phyloP scores from a whole-genome alignment of 306 rosid genomes.

The Cotoneaster glaucophyllus region DNA sequence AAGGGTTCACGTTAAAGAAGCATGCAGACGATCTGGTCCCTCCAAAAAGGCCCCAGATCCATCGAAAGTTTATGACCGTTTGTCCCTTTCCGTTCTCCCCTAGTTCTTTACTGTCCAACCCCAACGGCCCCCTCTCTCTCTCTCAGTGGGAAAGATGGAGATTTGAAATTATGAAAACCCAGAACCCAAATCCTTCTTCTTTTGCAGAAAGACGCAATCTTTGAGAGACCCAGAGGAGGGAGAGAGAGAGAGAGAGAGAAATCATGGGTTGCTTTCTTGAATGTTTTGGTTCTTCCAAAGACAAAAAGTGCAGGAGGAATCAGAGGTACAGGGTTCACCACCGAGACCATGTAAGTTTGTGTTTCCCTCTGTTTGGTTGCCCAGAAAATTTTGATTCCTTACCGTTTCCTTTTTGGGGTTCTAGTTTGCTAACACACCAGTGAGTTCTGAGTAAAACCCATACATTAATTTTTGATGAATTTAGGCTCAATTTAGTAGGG shows the following conservation, averaged over 20 bases:
- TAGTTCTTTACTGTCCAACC: not conserved
- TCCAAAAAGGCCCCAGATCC: not conserved
- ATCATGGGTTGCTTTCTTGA: slow-evolving; percentile 74
- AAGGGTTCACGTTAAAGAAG: no score
- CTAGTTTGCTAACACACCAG: not conserved
- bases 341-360: slow-evolving; percentile 26
- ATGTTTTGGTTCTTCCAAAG: slow-evolving; percentile 75
- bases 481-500: not conserved
- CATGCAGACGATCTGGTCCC: not conserved
- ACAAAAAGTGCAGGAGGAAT: slow-evolving; percentile 34
- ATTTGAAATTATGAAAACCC: slow-evolving; percentile 22
- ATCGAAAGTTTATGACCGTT: slow-evolving; percentile 38
- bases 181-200: not conserved
- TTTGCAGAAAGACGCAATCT: slow-evolving; percentile 12
- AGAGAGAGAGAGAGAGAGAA: not conserved
- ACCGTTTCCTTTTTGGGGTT: not conserved
- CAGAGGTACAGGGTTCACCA: slow-evolving; percentile 39
- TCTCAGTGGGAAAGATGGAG: not conserved
- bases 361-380: not conserved
- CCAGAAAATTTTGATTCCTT: slow-evolving; percentile 3
- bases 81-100: slow-evolving; percentile 28
- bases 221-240: slow-evolving; percentile 14
- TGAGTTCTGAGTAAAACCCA: not conserved
- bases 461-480: not conserved
- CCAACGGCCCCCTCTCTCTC: slow-evolving; percentile 18